Conservation (phyloP, 768 basidiomycete genomes). For the Glaciozyma martinii region DNA sequence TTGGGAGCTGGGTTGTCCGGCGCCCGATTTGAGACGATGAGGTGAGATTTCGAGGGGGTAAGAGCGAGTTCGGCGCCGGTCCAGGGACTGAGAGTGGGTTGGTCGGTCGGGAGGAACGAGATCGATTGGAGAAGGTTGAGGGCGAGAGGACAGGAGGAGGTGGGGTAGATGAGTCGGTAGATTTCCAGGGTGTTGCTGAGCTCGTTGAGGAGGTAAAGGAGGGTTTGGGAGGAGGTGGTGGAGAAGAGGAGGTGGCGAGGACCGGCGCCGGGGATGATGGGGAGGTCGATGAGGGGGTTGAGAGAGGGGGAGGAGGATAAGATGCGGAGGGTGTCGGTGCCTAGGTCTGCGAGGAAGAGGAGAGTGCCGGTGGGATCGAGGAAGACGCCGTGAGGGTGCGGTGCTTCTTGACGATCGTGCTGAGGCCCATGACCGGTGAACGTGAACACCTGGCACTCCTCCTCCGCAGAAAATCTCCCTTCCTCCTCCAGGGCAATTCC, state of each 20-base stretch:
- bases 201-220: slow-evolving; percentile 27
- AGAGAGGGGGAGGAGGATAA: neutral
- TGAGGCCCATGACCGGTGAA: slow-evolving; percentile 17
- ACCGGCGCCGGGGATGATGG: slow-evolving; percentile 7
- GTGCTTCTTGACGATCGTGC: slow-evolving; percentile 15
- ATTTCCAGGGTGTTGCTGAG: slow-evolving; percentile 13
- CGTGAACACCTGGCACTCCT: neutral
- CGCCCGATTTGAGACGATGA: slow-evolving; percentile 25
- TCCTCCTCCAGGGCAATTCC: neutral
- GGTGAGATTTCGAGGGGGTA: neutral
- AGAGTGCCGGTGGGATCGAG: slow-evolving; percentile 21
- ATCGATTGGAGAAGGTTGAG: neutral
- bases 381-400: slow-evolving; percentile 25
- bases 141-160: neutral
- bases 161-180: slow-evolving; percentile 15
- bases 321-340: slow-evolving; percentile 15
- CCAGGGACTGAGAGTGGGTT: slow-evolving; percentile 2
- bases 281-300: neutral
- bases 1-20: slow-evolving; percentile 17
- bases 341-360: slow-evolving; percentile 24
- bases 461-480: slow-evolving; percentile 1
- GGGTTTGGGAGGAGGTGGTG: slow-evolving; percentile 2
- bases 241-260: slow-evolving; percentile 23
- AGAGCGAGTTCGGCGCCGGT: slow-evolving; percentile 24
- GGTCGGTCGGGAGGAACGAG: slow-evolving; percentile 9